Conservation (phyloP, 2,329 filamentous ascomycete genomes). For the Fusarium annulatum region DNA sequence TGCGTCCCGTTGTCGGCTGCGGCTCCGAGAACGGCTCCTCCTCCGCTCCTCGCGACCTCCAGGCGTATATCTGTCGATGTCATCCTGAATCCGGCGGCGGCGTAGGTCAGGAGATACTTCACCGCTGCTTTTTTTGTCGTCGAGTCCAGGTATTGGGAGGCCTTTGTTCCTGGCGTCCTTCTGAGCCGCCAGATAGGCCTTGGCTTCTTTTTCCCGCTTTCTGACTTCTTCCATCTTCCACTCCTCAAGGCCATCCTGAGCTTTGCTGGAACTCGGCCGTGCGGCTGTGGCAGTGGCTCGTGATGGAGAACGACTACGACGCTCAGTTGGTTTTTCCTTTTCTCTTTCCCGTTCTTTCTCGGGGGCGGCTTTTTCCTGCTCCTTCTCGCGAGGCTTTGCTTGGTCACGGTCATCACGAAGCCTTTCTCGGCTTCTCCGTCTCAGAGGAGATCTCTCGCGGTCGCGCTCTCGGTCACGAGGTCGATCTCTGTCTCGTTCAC, state of each 20-base stretch:
- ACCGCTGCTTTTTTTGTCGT: slow-evolving; percentile 60
- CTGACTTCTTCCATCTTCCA: slow-evolving; percentile 72
- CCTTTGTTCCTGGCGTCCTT: slow-evolving; percentile 70
- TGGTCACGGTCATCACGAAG: slow-evolving; percentile 39
- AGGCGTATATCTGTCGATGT: slow-evolving; percentile 60
- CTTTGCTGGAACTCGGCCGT: slow-evolving; percentile 54
- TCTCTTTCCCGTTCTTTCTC: slow-evolving; percentile 13
- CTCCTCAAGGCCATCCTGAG: slow-evolving; percentile 62
- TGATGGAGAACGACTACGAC: slow-evolving; percentile 59
- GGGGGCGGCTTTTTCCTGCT: slow-evolving; percentile 27
- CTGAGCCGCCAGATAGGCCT: slow-evolving; percentile 71
- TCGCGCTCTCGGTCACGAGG: slow-evolving; percentile 36
- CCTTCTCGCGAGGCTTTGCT: slow-evolving; percentile 37
- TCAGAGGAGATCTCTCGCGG: slow-evolving; percentile 35
- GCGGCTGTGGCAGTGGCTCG: slow-evolving; percentile 50
- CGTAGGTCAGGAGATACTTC: slow-evolving; percentile 59
- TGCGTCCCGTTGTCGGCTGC: slow-evolving; percentile 48
- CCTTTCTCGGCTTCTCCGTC: slow-evolving; percentile 46
- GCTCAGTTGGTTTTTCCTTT: slow-evolving; percentile 47
- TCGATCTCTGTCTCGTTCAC: slow-evolving; percentile 38
- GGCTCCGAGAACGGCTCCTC: slow-evolving; percentile 51
- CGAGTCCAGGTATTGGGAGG: slow-evolving; percentile 67
- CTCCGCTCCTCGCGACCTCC: slow-evolving; percentile 56
- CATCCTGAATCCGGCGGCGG: slow-evolving; percentile 42
- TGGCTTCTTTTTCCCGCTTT: slow-evolving; percentile 72